These are phyloP conservation scores for Umbelopsis vinacea DNA, from an alignment of 192 early-diverging fungal genomes.

Conservation along the genomic window DNA sequence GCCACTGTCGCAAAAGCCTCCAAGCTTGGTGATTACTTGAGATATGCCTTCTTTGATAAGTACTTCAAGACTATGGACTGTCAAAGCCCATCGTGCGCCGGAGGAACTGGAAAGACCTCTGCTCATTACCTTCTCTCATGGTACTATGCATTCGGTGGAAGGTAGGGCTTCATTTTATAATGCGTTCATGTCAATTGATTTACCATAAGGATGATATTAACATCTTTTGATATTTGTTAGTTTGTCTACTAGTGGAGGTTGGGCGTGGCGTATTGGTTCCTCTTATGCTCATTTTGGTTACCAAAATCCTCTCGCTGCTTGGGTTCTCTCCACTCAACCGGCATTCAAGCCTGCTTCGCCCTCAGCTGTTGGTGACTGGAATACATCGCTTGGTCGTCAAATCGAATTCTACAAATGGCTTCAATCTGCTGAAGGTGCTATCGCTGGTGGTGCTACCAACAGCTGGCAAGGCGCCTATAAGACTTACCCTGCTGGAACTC, in stretches of 20 bases:
- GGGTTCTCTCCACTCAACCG: not conserved
- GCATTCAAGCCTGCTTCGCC: not conserved
- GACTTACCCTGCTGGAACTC: not conserved
- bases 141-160: not conserved
- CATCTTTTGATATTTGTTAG: too few relatives aligned
- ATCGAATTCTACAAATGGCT: slow-evolving; percentile 7
- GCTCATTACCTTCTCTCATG: slow-evolving; percentile 1
- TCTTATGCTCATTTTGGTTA: slow-evolving; percentile 2
- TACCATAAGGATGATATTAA: too few relatives aligned
- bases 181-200: too few relatives aligned
- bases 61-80: not conserved
- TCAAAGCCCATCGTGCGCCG: not conserved
- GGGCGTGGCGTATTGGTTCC: not conserved
- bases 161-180: too few relatives aligned
- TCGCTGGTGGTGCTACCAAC: slow-evolving; percentile 2
- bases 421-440: slow-evolving; percentile 3
- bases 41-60: not conserved
- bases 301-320: slow-evolving; percentile 6
- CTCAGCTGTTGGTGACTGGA: not conserved
- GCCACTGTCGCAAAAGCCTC: not conserved
- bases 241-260: not conserved
- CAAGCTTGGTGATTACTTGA: not conserved
- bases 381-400: not conserved
- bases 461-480: not conserved
- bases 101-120: not conserved